Conservation (phyloP, 2,329 filamentous ascomycete species). For the Aspergillus fumigatus region DNA sequence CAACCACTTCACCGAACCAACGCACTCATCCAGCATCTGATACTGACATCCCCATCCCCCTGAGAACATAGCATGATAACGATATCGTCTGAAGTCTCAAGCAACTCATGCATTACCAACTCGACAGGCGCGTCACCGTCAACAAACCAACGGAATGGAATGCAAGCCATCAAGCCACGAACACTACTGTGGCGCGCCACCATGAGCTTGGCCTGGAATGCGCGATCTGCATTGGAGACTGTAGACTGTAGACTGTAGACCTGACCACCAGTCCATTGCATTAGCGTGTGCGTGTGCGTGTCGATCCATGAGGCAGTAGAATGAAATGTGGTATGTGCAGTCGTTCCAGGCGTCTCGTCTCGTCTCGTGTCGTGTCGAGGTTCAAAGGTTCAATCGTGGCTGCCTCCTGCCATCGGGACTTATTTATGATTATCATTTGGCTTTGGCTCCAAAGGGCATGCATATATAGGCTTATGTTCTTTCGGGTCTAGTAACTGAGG, state of each 20-base stretch:
- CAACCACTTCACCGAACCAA: too few species aligned
- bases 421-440: background rate
- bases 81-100: too few species aligned
- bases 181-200: background rate
- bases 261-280: background rate
- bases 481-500: too few species aligned
- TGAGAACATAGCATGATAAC: too few species aligned
- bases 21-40: too few species aligned
- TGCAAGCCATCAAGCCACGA: background rate
- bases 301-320: background rate
- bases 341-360: background rate
- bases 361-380: background rate
- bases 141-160: background rate
- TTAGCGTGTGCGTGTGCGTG: background rate
- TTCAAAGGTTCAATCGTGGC: background rate
- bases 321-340: background rate
- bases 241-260: too few species aligned
- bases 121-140: too few species aligned
- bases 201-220: background rate
- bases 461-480: too few species aligned
- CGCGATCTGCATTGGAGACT: background rate
- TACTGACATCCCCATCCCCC: too few species aligned
- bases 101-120: too few species aligned
- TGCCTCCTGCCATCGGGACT: background rate
- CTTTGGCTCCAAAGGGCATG: too few species aligned